Conservation (phyloP, 2,329 filamentous ascomycete genomes). For the Aspergillus brunneoviolaceus region DNA sequence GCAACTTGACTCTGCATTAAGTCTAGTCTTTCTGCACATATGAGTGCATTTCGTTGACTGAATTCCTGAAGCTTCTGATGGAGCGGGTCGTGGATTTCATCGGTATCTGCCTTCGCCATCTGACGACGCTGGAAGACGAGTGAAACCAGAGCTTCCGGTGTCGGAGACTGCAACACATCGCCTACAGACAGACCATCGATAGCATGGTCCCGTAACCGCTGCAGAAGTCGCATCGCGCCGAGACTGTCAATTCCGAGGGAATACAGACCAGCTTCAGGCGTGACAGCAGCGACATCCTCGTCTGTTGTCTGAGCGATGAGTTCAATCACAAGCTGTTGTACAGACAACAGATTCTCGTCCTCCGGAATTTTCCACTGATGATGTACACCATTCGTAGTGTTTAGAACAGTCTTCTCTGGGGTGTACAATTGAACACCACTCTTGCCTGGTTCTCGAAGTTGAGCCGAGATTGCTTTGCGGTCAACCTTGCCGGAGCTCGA, state of each 20-base stretch:
- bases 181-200: conserved; percentile 25
- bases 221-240: conserved; percentile 35
- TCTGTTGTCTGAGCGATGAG: conserved; percentile 19
- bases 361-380: conserved; percentile 10
- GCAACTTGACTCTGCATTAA: conserved; percentile 22
- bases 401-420: not conserved
- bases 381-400: not conserved
- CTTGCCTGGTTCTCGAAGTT: conserved; percentile 9
- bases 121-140: conserved; percentile 12
- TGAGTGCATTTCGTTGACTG: conserved; percentile 14
- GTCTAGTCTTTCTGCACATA: conserved; percentile 21
- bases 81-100: not conserved
- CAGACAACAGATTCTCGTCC: conserved; percentile 1
- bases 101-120: not conserved
- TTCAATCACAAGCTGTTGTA: conserved; percentile 17
- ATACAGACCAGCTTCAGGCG: conserved; percentile 20
- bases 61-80: conserved; percentile 19
- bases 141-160: conserved; percentile 25
- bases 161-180: conserved; percentile 31
- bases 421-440: conserved; percentile 5
- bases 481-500: conserved; percentile 31
- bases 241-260: conserved; percentile 38
- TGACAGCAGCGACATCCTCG: conserved; percentile 17
- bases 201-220: conserved; percentile 28
- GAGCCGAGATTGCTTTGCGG: conserved; percentile 21